These are phyloP conservation scores for Lycium barbarum DNA, from an alignment of 257 asterid genomes.

Conservation along the genomic window DNA sequence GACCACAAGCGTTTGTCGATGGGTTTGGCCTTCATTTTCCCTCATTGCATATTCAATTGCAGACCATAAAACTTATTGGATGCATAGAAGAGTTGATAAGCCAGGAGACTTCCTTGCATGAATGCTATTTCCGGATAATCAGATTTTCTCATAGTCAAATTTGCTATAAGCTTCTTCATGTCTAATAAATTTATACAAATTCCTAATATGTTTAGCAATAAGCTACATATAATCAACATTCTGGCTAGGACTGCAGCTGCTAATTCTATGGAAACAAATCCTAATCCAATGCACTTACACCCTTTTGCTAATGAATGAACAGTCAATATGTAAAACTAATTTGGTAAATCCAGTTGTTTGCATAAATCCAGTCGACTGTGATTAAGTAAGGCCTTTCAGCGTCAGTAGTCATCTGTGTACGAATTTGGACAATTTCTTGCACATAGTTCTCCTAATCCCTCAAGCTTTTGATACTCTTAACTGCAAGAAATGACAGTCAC, in stretches of 20 bases:
- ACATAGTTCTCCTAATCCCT: slow-evolving; percentile 22
- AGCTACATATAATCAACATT: slow-evolving; percentile 2
- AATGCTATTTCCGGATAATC: background rate
- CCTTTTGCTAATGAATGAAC: slow-evolving; percentile 14
- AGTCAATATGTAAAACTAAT: background rate
- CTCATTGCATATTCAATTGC: slow-evolving; percentile 72
- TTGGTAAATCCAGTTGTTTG: background rate
- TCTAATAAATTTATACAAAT: slow-evolving; percentile 12
- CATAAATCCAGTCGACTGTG: slow-evolving; percentile 21
- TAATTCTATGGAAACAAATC: background rate
- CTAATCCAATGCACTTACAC: background rate
- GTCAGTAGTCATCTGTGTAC: background rate
- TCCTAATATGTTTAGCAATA: background rate
- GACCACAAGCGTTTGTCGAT: too few species aligned
- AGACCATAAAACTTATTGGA: slow-evolving; percentile 70
- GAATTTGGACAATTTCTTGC: background rate
- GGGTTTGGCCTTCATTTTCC: too few species aligned
- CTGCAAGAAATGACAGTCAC: background rate
- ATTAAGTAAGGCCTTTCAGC: background rate
- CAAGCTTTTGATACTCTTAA: slow-evolving; percentile 22
- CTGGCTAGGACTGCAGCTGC: background rate
- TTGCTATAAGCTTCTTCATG: slow-evolving; percentile 14
- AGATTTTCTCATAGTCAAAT: slow-evolving; percentile 18
- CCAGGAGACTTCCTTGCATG: slow-evolving; percentile 46
- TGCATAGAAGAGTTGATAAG: slow-evolving; percentile 67